phyloP scores from a whole-genome alignment of 2,329 filamentous ascomycete genomes.

The Fusarium marasasianum region DNA sequence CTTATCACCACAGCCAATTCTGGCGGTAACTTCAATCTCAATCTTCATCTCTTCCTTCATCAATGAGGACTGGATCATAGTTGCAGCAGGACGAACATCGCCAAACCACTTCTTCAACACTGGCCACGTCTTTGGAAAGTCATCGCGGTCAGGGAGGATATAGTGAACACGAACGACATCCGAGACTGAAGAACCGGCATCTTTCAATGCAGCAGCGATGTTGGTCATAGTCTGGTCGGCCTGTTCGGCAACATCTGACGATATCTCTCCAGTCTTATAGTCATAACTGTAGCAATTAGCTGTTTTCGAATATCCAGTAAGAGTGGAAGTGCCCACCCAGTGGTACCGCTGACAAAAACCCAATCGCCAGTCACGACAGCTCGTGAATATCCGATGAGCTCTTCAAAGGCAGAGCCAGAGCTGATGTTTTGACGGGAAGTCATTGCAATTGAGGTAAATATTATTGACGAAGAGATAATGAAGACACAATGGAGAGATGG shows the following conservation, averaged over 20 bases:
- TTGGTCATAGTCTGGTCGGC: conserved; percentile 60
- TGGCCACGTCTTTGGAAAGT: conserved; percentile 61
- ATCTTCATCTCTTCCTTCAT: conserved; percentile 61
- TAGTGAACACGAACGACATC: conserved; percentile 64
- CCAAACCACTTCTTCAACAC: conserved; percentile 61
- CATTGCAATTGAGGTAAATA: neutral
- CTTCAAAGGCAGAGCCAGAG: conserved; percentile 62
- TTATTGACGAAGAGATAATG: neutral
- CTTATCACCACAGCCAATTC: conserved; percentile 39
- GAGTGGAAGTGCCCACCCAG: conserved; percentile 50
- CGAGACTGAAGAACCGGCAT: conserved; percentile 53
- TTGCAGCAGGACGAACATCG: conserved; percentile 60
- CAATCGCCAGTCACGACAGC: conserved; percentile 61
- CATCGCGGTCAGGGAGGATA: conserved; percentile 57
- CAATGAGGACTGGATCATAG: conserved; percentile 61
- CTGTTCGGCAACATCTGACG: conserved; percentile 56
- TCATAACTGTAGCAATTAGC: conserved; percentile 54
- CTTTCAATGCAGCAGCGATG: conserved; percentile 55
- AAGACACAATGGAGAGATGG: neutral
- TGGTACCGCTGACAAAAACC: conserved; percentile 65
- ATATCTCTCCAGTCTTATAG: conserved; percentile 58
- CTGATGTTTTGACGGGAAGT: conserved; percentile 55
- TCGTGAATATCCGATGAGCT: conserved; percentile 63
- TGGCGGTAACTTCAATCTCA: conserved; percentile 56
- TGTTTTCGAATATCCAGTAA: neutral